Conservation (phyloP, 2,329 filamentous ascomycete genomes). For the Cercospora sp. region DNA sequence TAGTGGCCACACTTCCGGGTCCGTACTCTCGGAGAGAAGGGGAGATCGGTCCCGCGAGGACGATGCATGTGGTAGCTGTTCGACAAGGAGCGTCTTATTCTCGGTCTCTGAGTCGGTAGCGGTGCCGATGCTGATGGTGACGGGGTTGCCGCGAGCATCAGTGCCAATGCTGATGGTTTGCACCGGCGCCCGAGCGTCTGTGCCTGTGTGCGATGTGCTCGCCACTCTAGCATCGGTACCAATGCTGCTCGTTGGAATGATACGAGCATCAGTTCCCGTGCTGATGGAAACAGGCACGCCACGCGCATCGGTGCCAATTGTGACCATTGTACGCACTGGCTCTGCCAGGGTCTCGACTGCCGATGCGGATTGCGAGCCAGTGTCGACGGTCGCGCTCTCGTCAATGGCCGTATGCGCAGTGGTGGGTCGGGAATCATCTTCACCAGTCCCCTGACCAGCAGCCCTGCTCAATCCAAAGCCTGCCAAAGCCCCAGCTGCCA, state of each 20-base stretch:
- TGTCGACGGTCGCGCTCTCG: conserved; percentile 1
- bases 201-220: conserved; percentile 13
- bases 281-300: conserved; percentile 17
- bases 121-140: conserved; percentile 11
- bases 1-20: conserved; percentile 31
- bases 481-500: conserved; percentile 37
- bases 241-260: conserved; percentile 17
- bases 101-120: conserved; percentile 14
- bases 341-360: neutral
- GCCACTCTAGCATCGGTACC: conserved; percentile 19
- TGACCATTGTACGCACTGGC: conserved; percentile 13
- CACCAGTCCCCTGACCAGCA: neutral
- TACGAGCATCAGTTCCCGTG: conserved; percentile 19
- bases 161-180: conserved; percentile 15
- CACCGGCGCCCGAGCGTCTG: conserved; percentile 2
- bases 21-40: conserved; percentile 45
- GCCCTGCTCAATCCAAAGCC: conserved; percentile 39
- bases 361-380: neutral
- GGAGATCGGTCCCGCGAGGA: conserved; percentile 26
- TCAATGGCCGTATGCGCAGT: neutral
- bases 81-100: conserved; percentile 10
- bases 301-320: conserved; percentile 17
- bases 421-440: neutral
- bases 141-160: neutral
- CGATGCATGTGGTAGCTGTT: conserved; percentile 11